phyloP scores from a whole-genome alignment of 345 rosid species.

The Psidium friedrichsthalianum region DNA sequence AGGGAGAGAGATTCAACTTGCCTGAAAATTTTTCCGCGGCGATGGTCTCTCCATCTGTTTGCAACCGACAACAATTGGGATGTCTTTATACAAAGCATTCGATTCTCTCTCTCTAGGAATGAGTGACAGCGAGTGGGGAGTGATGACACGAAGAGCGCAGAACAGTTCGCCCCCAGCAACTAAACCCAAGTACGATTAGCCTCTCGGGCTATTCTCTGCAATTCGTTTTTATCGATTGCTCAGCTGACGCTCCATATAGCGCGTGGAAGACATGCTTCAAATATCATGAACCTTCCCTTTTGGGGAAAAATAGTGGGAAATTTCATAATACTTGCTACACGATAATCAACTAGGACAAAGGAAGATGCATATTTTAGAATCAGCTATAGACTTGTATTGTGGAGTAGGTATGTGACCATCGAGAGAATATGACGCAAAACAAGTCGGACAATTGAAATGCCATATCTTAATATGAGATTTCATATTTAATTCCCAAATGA shows the following conservation, averaged over 20 bases:
- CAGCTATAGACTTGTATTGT: not conserved
- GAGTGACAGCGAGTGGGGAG: not conserved
- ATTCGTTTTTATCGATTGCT: not conserved
- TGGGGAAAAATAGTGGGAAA: not conserved
- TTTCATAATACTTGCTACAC: not conserved
- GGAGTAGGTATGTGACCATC: not conserved
- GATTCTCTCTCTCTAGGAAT: slow-evolving; percentile 1
- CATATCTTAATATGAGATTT: not conserved
- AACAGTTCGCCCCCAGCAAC: not conserved
- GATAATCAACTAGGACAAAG: not conserved
- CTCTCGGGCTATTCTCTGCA: not conserved
- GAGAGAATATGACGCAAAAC: not conserved
- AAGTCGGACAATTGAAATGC: not conserved
- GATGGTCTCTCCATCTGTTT: not conserved
- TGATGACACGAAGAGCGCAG: not conserved
- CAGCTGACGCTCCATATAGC: not conserved
- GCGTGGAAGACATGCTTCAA: not conserved
- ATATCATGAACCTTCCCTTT: not conserved
- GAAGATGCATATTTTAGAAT: not conserved
- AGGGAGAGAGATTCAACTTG: not conserved
- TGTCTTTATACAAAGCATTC: slow-evolving; percentile 21
- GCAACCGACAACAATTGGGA: slow-evolving; percentile 5
- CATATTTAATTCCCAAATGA: not conserved
- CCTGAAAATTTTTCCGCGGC: not conserved
- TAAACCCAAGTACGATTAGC: not conserved